phyloP scores from a whole-genome alignment of 805 yeast genomes.

The Nakazawaea wickerhamii region DNA sequence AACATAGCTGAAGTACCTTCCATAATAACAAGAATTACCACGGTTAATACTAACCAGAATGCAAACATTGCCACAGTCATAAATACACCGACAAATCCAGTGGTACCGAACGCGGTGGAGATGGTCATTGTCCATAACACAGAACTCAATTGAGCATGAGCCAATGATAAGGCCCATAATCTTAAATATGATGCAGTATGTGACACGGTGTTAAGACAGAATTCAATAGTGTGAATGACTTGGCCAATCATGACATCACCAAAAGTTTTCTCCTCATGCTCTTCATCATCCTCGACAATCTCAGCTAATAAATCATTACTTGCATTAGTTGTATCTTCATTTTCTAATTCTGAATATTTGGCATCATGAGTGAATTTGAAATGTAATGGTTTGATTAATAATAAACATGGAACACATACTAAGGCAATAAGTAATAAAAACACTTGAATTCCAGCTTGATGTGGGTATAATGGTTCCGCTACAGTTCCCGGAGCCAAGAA shows the following conservation, averaged over 20 bases:
- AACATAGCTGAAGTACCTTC: conserved; percentile 85
- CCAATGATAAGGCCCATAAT: conserved; percentile 74
- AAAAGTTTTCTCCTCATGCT: conserved; percentile 39
- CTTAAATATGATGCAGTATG: conserved; percentile 77
- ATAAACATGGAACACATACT: conserved; percentile 70
- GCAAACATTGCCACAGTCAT: conserved; percentile 60
- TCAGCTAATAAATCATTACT: conserved; percentile 16
- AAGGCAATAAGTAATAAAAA: conserved; percentile 53
- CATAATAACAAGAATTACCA: conserved; percentile 66
- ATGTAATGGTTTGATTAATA: conserved; percentile 58
- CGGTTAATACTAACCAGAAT: conserved; percentile 71
- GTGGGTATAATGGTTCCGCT: conserved; percentile 60
- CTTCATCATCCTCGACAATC: conserved; percentile 28
- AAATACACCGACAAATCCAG: conserved; percentile 49
- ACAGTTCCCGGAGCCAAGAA: conserved; percentile 67
- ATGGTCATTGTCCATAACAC: conserved; percentile 78
- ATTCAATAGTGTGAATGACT: conserved; percentile 76
- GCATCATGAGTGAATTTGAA: conserved; percentile 32
- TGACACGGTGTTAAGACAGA: conserved; percentile 72
- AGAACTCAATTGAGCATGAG: conserved; percentile 72
- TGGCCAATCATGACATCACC: conserved; percentile 75
- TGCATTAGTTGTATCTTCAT: conserved; percentile 1
- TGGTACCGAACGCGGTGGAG: conserved; percentile 50
- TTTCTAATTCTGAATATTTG: conserved; percentile 18
- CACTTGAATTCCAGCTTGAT: conserved; percentile 59